These are phyloP conservation scores for Trametes gibbosa DNA, from an alignment of 768 basidiomycete genomes.

Conservation along the genomic window DNA sequence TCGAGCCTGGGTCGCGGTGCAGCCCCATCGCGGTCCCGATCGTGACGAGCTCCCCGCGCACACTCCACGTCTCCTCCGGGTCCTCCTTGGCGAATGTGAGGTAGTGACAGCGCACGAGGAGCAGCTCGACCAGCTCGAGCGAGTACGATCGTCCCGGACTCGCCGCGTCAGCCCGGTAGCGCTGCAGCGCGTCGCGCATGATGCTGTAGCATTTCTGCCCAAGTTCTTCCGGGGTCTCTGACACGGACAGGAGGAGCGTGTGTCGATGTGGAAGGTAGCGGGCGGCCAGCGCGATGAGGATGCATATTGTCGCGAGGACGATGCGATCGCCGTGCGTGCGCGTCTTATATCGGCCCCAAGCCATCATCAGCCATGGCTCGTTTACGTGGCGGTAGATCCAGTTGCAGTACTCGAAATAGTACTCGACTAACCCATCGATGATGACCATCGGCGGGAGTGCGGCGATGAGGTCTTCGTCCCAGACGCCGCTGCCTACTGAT, in stretches of 20 bases:
- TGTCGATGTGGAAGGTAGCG: constrained; percentile 71
- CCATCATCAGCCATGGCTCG: constrained; percentile 52
- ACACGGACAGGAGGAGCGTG: constrained; percentile 50
- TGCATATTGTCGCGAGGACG: constrained; percentile 68
- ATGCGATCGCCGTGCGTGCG: constrained; percentile 65
- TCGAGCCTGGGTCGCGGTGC: constrained; percentile 82
- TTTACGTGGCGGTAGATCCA: constrained; percentile 85
- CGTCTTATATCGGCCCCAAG: constrained; percentile 74
- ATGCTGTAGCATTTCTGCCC: constrained; percentile 68
- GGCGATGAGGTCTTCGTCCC: constrained; percentile 71
- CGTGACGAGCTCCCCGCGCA: constrained; percentile 69
- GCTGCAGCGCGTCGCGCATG: constrained; percentile 59
- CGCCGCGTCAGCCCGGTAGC: constrained; percentile 51
- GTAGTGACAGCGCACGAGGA: constrained; percentile 70
- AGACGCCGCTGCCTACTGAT: constrained; percentile 34
- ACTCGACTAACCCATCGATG: constrained; percentile 69
- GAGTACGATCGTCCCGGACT: constrained; percentile 30
- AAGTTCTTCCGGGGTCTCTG: constrained; percentile 56
- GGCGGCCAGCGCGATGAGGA: constrained; percentile 70
- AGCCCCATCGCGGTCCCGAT: constrained; percentile 82
- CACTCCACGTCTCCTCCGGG: constrained; percentile 78
- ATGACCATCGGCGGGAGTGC: constrained; percentile 62
- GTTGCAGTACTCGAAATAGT: constrained; percentile 85
- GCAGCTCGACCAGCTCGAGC: constrained; percentile 73
- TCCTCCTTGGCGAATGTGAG: constrained; percentile 71